Percentiles rank a stretch among this genome's conserved stretches.
phyloP scores from a whole-genome alignment of 495 filamentous ascomycete genomes.

The Penicillium atrosanguineum region DNA sequence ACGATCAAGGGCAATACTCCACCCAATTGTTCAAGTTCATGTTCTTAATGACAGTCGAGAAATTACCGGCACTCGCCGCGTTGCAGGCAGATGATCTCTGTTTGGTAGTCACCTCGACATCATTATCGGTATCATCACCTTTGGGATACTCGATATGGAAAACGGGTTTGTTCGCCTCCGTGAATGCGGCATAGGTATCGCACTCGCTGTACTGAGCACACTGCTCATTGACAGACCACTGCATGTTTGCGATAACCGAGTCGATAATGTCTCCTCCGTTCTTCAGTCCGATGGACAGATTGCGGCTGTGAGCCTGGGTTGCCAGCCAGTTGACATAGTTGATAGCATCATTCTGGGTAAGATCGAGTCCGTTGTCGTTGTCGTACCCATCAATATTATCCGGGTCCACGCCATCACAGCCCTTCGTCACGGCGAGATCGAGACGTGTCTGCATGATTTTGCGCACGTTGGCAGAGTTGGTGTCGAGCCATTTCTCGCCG shows the following conservation, averaged over 20 bases:
- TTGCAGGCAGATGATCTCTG: slow-evolving; percentile 36
- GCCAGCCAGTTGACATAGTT: slow-evolving; percentile 61
- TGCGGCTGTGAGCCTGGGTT: slow-evolving; percentile 41
- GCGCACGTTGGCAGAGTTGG: slow-evolving; percentile 54
- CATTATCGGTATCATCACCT: slow-evolving; percentile 39
- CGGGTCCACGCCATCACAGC: slow-evolving; percentile 69
- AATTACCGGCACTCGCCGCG: slow-evolving; percentile 38
- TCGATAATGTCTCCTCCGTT: slow-evolving; percentile 61
- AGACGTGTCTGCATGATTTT: slow-evolving; percentile 59
- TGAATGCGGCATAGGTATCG: slow-evolving; percentile 53
- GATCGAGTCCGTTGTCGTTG: slow-evolving; percentile 52
- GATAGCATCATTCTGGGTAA: slow-evolving; percentile 54
- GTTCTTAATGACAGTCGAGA: slow-evolving; percentile 64
- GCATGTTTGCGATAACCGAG: slow-evolving; percentile 52
- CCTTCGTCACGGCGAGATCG: slow-evolving; percentile 53
- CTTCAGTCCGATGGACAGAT: slow-evolving; percentile 62
- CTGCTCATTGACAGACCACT: slow-evolving; percentile 74
- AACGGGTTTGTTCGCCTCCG: slow-evolving; percentile 60
- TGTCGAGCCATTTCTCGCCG: slow-evolving; percentile 65
- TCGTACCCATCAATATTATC: slow-evolving; percentile 71
- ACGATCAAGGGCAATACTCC: slow-evolving; percentile 39
- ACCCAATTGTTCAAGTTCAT: slow-evolving; percentile 61
- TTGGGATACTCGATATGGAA: slow-evolving; percentile 73
- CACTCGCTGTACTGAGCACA: slow-evolving; percentile 62
- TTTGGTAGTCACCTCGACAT: slow-evolving; percentile 26